phyloP scores from a whole-genome alignment of 2,329 filamentous ascomycete genomes.

The Lachnellula hyalina region DNA sequence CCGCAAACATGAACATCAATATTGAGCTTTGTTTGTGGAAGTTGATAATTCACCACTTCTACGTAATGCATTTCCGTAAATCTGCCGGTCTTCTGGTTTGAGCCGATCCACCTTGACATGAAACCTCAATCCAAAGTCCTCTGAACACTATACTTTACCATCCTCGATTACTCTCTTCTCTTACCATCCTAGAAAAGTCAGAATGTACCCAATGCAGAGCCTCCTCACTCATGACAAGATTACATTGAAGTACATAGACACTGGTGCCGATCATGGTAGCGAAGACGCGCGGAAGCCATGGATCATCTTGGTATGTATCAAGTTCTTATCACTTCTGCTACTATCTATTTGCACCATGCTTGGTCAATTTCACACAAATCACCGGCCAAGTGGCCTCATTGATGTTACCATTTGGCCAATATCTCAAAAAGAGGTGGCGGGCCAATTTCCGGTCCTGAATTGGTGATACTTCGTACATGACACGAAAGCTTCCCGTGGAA shows the following conservation, averaged over 20 bases:
- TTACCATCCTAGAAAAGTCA: background rate
- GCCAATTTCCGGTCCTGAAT: background rate
- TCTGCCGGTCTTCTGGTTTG: background rate
- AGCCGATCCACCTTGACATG: background rate
- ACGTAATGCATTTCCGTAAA: background rate
- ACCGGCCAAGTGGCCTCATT: too few relatives aligned
- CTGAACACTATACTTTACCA: background rate
- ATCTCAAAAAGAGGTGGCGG: too few relatives aligned
- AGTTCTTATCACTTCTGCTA: background rate
- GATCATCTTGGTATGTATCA: constrained; percentile 22
- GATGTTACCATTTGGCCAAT: too few relatives aligned
- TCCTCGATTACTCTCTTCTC: background rate
- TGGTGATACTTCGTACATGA: background rate
- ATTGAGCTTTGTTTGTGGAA: too few relatives aligned
- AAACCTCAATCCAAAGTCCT: background rate
- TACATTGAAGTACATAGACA: constrained; percentile 23
- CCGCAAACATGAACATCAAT: background rate
- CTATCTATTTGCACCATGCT: background rate
- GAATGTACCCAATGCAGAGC: constrained; percentile 9
- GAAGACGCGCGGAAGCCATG: constrained; percentile 7
- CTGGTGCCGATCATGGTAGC: constrained; percentile 5
- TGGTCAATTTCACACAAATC: background rate
- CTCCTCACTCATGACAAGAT: constrained; percentile 23
- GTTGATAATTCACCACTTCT: background rate
- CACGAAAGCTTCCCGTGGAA: background rate